Percentiles rank a stretch among this genome's conserved stretches.
These are phyloP conservation scores for sweet orange (Citrus sinensis) DNA, from an alignment of 345 rosid genomes.

Conservation along the genomic window DNA sequence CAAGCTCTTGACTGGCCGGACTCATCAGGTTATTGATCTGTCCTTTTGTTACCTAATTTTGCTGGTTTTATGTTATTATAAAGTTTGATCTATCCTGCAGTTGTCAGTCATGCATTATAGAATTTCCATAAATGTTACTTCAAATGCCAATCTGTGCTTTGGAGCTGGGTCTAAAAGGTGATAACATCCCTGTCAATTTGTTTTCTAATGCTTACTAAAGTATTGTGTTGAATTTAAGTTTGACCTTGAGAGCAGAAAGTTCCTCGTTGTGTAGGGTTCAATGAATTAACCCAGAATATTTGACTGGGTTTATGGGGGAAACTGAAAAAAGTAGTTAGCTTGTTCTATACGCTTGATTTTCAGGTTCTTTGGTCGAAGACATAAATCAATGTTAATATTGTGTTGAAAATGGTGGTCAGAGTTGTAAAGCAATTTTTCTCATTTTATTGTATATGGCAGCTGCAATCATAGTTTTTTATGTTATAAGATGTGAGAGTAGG, in stretches of 20 bases:
- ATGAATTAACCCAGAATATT: background rate
- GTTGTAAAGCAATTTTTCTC: background rate
- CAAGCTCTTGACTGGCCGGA: constrained; percentile 89
- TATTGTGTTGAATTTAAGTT: background rate
- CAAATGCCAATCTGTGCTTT: background rate
- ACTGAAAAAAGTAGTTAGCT: background rate
- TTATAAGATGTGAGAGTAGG: background rate
- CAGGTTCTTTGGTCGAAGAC: background rate
- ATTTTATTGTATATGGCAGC: background rate
- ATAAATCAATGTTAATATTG: background rate
- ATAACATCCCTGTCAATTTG: background rate
- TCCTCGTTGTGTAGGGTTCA: background rate
- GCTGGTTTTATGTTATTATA: background rate
- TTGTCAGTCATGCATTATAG: background rate
- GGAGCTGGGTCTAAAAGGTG: background rate
- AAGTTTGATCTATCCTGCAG: background rate
- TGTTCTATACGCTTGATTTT: background rate
- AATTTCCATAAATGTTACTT: background rate
- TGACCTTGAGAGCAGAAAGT: background rate
- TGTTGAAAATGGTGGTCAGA: background rate
- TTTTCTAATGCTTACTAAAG: background rate
- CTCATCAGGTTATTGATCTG: constrained; percentile 68
- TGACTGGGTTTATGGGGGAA: background rate
- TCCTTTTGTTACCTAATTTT: background rate
- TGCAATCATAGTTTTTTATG: background rate